Base-by-base conservation (phyloP, 108 stramenopile species). In the Stephanodiscus triporus region DNA sequence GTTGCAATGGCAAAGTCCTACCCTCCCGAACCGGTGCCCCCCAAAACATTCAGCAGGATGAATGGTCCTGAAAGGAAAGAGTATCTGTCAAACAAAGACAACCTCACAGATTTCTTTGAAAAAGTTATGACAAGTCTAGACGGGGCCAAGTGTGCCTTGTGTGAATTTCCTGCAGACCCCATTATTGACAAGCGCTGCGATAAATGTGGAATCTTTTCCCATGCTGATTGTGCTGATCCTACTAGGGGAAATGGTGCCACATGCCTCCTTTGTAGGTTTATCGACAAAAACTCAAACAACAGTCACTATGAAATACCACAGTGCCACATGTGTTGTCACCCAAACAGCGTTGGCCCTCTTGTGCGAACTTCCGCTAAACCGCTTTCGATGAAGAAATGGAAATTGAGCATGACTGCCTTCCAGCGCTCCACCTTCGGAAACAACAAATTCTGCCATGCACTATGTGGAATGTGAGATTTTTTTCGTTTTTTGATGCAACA, bases 401-500 rank as follows among this genome's bases (percentile, higher is more conserved):
- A 77, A 30, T 63, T 65, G 8, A 77, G 83, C 43, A 48, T 42
- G 47, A 66, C 67, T 27, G 51, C 68, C 60, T 90, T 70, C 53
- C 63, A 91, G 17, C 80, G 76, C 37, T 78, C 90, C 2, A 75
- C 87, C 14, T 95, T 89, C 64, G 86, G 78, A 20, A 65, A 68
- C 43, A 72, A 70, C 30, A 60, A 84, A 9, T 95, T 86, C 78
- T 72, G 81, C 36, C 94, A 95, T 71, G 61, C 84, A 26, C 4
- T 87, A 11, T 95, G 94, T 80, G 88, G 81, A 56, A 73, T 86
- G 93, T 92, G 77, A 88, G 92, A 90, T 22, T 16, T 53, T 56
- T 5, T 22, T 34, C 32, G 59, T 34, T 77, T 8, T 19, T 45
- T 32, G 43, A 45, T 14, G 43, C 43, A n/a, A 22, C 19, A 23